A percentile compares a stretch with the other conserved stretches of the same genome.
Evolutionary conservation across 2,329 filamentous ascomycete species (phyloP).

Genomic region (Aspergillus eucalypticola): DNA sequence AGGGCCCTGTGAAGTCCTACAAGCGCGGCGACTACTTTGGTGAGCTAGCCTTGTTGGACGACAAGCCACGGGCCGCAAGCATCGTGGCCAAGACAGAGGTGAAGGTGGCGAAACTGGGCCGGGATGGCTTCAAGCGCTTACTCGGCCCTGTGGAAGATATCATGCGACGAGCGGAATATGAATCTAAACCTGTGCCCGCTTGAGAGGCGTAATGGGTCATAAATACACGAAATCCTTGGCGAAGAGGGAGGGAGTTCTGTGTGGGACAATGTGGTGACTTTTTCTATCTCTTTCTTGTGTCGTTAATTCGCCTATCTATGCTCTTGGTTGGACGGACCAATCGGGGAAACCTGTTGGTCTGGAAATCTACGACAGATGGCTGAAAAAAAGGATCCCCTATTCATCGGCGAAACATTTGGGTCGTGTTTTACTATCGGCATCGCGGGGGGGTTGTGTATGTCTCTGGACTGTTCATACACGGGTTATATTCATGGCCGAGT

Average conservation of each 20-base stretch:
- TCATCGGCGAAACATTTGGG: constrained; percentile 15
- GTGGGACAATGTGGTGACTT: constrained; percentile 8
- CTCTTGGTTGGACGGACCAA: constrained; percentile 6
- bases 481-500: constrained; percentile 7
- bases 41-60: constrained; percentile 88
- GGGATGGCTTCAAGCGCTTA: constrained; percentile 91
- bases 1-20: constrained; percentile 75
- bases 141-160: constrained; percentile 92
- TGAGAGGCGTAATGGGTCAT: constrained; percentile 22
- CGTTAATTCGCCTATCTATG: constrained; percentile 7
- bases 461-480: constrained; percentile 11
- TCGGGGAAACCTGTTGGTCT: constrained; percentile 16
- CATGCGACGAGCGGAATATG: constrained; percentile 69
- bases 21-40: constrained; percentile 95
- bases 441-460: constrained; percentile 1
- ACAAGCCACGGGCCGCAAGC: constrained; percentile 88
- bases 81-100: constrained; percentile 81
- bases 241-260: constrained; percentile 11
- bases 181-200: constrained; percentile 30
- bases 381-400: constrained; percentile 10
- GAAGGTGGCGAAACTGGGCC: constrained; percentile 89
- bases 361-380: constrained; percentile 14
- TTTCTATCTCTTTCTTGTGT: constrained; percentile 15
- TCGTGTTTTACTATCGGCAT: constrained; percentile 13
- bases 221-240: neutral